Base-by-base conservation (phyloP, 2,329 filamentous ascomycete species). In the Alternaria atra region DNA sequence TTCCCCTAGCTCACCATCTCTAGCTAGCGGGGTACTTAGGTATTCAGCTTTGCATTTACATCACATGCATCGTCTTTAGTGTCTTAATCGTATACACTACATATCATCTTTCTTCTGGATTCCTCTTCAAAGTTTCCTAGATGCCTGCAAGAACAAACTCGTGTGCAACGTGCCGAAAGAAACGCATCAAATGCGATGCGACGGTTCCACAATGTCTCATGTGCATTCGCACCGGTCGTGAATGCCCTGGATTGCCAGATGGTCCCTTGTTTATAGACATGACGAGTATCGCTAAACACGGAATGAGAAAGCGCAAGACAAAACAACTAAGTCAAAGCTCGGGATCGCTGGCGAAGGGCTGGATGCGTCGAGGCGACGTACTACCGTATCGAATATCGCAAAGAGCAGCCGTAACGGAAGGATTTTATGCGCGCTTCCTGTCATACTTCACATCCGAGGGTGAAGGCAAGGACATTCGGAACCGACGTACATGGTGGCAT, bases 181-280 rank as follows among this genome's bases (percentile, higher is more conserved):
- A 73, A 60, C 70, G 74, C 25, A 76, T 77, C 23, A 73, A 69
- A 65, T 77, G 73, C 63, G 74, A 77, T 52, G 71, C 66, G 12
- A 75, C 71, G 5, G 56, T 74, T 3, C 73, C 73, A 6, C 51
- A 72, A 43, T 77, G 74, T 55, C 58, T 71, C 2, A 74, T 74
- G 70, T 76, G 74, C 52, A 20, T 20, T 20, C 20, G 20, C 20
- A 20, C 20, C 20, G 20, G 20, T 8, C 64, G 64, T 20, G 8
- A 60, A 37, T 77, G 74, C 51, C 71, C 74, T 10, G 74, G 73
- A 39, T 58, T 71, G 6, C 46, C 65, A 10, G 60, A 69, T 12
- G 74, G 74, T 10, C 68, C 69, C 8, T 52, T 78, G 17, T 70
- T 77, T 27, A 63, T 77, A 48, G 74, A 77, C 43, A 76, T 77